A percentile compares a stretch with the other conserved stretches of the same genome.
Evolutionary conservation across 306 rosid genomes (phyloP).

Genomic region (Prunus davidiana): DNA sequence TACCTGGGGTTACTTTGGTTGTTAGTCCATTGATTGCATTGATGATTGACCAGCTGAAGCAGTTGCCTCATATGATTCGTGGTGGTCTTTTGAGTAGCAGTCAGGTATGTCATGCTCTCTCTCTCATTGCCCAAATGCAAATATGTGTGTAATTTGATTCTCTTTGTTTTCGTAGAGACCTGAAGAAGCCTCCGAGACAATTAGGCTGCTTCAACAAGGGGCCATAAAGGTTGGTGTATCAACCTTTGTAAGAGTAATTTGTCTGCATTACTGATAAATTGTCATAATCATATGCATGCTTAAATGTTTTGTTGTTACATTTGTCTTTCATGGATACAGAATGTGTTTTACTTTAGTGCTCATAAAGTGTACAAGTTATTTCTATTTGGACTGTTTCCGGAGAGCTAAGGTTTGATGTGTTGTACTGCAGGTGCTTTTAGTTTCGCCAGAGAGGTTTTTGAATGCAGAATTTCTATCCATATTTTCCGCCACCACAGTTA

Average conservation of each 20-base stretch:
- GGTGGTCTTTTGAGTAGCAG: slow-evolving; percentile 77
- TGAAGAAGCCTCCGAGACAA: slow-evolving; percentile 67
- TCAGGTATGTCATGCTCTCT: slow-evolving; percentile 47
- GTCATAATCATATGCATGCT: background rate
- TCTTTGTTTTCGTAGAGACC: slow-evolving; percentile 40
- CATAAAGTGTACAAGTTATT: background rate
- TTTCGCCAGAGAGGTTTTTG: slow-evolving; percentile 91
- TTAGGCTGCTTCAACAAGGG: slow-evolving; percentile 67
- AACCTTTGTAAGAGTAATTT: background rate
- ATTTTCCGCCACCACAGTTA: slow-evolving; percentile 39
- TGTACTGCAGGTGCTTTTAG: slow-evolving; percentile 73
- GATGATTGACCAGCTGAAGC: slow-evolving; percentile 89
- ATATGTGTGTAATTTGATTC: background rate
- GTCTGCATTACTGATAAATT: background rate
- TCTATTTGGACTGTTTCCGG: background rate
- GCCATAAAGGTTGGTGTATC: slow-evolving; percentile 51
- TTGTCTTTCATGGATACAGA: background rate
- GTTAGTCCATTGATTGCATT: slow-evolving; percentile 88
- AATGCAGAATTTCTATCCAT: slow-evolving; percentile 69
- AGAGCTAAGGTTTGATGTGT: slow-evolving; percentile 12
- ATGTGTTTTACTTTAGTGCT: background rate
- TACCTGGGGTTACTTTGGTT: slow-evolving; percentile 81
- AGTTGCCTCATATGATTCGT: slow-evolving; percentile 65
- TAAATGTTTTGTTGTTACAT: background rate
- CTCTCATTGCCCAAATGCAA: background rate